Evolutionary conservation across 495 filamentous ascomycete species (phyloP), one percentile per base, ranked within the genome.

Genomic region (Aspergillus coremiiformis): DNA sequence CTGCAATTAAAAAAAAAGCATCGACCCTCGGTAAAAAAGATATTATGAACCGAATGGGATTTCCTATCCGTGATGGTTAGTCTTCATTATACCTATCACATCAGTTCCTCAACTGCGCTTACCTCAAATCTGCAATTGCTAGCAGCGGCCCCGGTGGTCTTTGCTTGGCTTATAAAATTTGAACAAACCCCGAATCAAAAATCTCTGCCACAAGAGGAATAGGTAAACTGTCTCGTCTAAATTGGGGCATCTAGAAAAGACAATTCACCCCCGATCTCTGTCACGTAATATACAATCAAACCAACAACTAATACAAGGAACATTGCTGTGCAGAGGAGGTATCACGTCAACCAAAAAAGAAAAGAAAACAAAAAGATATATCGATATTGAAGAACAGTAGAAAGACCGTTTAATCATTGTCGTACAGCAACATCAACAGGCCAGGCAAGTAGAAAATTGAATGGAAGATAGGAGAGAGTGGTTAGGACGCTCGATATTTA

Each of bases 271-370:
- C n/a, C n/a, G n/a, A n/a, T n/a, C n/a, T n/a, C n/a, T n/a, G n/a
- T n/a, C n/a, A n/a, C n/a, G n/a, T n/a, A n/a, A n/a, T n/a, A 49
- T 26, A 8, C 22, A 45, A 26, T 22, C 19, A 20, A 52, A 39
- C 19, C 24, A 27, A 39, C 12, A 15, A 46, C 11, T 19, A 43
- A 44, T 52, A 17, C 14, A 37, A 10, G 19, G 46, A 47, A 48
- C 35, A 49, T 43, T 47, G 39, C 22, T 51, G 46, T 41, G 58
- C 54, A 51, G 47, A 53, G 56, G 52, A 62, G 55, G 59, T 58
- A 62, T 62, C 59, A 51, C 26, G 44, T 49, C 37, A 45, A 41
- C 22, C 23, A 48, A 47, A 47, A 33, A 53, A 53, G n/a, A n/a
- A n/a, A n/a, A n/a, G n/a, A n/a, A n/a, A n/a, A n/a, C n/a, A n/a